Evolutionary conservation across 331 rosid genomes (phyloP).

Genomic region (Quercus tomentella): DNA sequence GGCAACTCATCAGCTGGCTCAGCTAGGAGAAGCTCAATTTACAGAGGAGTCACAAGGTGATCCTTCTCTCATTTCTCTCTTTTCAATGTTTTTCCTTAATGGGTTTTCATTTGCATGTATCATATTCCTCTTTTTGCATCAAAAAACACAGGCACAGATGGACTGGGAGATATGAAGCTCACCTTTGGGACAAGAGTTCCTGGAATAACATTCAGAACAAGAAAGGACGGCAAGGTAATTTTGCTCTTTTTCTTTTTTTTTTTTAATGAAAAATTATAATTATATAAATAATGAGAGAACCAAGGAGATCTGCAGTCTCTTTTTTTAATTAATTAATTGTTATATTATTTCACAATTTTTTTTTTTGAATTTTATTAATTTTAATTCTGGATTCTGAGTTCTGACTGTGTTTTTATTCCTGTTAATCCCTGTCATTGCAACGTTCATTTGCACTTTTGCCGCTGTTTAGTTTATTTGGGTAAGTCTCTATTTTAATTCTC

Average conservation of each 20-base stretch:
- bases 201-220: slow-evolving; percentile 87
- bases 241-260: neutral
- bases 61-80: neutral
- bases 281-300: slow-evolving; percentile 17
- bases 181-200: slow-evolving; percentile 88
- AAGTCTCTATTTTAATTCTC: slow-evolving; percentile 29
- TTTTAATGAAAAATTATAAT: slow-evolving; percentile 7
- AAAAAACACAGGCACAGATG: slow-evolving; percentile 68
- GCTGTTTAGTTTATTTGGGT: slow-evolving; percentile 96
- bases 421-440: slow-evolving; percentile 47
- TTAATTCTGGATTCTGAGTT: slow-evolving; percentile 40
- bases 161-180: slow-evolving; percentile 99
- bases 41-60: slow-evolving; percentile 97
- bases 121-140: slow-evolving; percentile 7
- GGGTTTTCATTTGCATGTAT: slow-evolving; percentile 44
- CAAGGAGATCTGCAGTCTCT: slow-evolving; percentile 44
- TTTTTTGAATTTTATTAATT: neutral
- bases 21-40: slow-evolving; percentile 71
- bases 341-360: neutral
- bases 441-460: slow-evolving; percentile 46
- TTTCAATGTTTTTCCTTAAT: neutral
- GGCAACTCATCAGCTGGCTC: slow-evolving; percentile 5
- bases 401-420: slow-evolving; percentile 62
- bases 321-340: neutral
- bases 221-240: slow-evolving; percentile 88